phyloP scores from a whole-genome alignment of 805 yeast genomes.

The Teunomyces panamensis region DNA sequence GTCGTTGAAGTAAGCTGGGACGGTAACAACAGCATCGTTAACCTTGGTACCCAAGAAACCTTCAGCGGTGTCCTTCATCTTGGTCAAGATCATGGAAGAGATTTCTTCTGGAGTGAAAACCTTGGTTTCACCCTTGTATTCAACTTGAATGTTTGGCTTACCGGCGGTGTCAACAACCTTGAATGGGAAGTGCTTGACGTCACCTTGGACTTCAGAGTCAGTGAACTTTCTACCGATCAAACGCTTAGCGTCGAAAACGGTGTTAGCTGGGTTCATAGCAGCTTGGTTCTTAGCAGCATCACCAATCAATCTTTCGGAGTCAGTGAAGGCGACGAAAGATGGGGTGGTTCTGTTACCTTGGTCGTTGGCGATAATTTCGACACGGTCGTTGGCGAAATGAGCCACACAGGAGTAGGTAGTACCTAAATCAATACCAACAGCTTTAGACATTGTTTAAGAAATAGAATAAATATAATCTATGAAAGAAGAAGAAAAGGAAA shows the following conservation, averaged over 20 bases:
- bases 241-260: conserved; percentile 34
- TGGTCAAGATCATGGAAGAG: conserved; percentile 31
- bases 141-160: conserved; percentile 29
- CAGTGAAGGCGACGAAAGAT: conserved; percentile 32
- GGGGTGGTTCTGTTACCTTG: conserved; percentile 35
- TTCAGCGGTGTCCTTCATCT: conserved; percentile 34
- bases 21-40: conserved; percentile 30
- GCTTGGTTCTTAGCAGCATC: conserved; percentile 36
- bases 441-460: conserved; percentile 21
- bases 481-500: conserved; percentile 3
- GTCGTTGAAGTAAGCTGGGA: conserved; percentile 34
- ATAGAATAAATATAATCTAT: conserved; percentile 1
- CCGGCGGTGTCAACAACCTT: conserved; percentile 28
- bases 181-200: conserved; percentile 32
- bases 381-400: conserved; percentile 32
- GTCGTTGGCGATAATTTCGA: conserved; percentile 31
- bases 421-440: conserved; percentile 34
- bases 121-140: conserved; percentile 33
- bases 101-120: conserved; percentile 30
- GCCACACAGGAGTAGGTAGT: conserved; percentile 35
- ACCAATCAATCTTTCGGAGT: conserved; percentile 32
- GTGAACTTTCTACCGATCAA: conserved; percentile 29
- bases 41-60: conserved; percentile 26
- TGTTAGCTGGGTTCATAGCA: conserved; percentile 33
- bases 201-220: conserved; percentile 28